Evolutionary conservation across 2,329 filamentous ascomycete genomes (phyloP).

Genomic region (Anthostomella pinea): DNA sequence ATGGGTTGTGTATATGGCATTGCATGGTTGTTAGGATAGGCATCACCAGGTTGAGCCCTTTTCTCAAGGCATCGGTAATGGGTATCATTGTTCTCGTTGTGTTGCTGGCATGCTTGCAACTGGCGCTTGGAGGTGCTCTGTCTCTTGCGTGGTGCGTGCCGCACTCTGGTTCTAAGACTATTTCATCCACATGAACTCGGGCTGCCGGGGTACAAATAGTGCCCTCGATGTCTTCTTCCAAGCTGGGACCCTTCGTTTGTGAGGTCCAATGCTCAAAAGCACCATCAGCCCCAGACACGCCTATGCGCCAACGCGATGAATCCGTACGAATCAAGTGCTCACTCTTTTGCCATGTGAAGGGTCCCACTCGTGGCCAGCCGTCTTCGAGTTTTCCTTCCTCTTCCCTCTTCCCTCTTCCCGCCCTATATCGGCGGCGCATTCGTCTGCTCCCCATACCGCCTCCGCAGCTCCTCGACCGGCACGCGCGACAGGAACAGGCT

Average conservation of each 20-base stretch:
- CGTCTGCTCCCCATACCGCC: constrained; percentile 45
- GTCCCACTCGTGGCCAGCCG: too few species aligned
- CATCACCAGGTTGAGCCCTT: constrained; percentile 3
- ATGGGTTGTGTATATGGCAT: constrained; percentile 13
- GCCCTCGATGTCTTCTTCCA: too few species aligned
- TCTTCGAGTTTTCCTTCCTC: neutral
- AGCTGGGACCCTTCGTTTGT: too few species aligned
- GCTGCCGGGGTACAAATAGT: too few species aligned
- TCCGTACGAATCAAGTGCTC: too few species aligned
- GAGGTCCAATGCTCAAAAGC: too few species aligned
- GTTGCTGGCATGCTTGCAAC: constrained; percentile 1
- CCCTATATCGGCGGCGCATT: constrained; percentile 29
- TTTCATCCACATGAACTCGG: too few species aligned
- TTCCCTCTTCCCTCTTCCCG: neutral
- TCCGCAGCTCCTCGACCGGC: constrained; percentile 54
- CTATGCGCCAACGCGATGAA: too few species aligned
- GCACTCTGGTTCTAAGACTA: too few species aligned
- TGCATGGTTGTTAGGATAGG: constrained; percentile 10
- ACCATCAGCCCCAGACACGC: too few species aligned
- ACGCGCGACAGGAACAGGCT: constrained; percentile 56
- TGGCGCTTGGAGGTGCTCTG: constrained; percentile 1
- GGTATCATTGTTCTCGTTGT: constrained; percentile 14
- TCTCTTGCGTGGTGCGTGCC: too few species aligned
- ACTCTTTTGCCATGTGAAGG: too few species aligned
- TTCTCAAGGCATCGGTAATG: constrained; percentile 9